Percentiles rank a stretch among this genome's conserved stretches.
Conservation (phyloP, 208 protist species). For the Histomonas meleagridis region DNA sequence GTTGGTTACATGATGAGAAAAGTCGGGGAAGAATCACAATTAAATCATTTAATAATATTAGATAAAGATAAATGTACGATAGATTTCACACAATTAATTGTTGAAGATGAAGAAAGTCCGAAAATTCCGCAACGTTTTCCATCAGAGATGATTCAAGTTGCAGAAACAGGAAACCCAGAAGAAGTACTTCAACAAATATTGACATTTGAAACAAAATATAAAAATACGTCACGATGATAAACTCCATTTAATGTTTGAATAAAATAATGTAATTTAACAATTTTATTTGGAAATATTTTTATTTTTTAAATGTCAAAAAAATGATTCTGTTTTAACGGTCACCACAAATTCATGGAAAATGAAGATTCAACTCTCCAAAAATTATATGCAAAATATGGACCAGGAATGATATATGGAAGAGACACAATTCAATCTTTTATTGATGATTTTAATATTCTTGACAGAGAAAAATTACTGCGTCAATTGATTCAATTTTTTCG, state of each 20-base stretch:
- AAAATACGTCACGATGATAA: too few species aligned
- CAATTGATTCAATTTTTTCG: neutral
- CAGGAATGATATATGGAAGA: neutral
- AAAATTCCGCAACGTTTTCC: constrained; percentile 2
- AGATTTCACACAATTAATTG: neutral
- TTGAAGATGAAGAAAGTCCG: neutral
- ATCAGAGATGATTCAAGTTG: neutral
- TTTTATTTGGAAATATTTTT: too few species aligned
- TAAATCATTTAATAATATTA: neutral
- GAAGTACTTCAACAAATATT: neutral
- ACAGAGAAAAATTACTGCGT: too few species aligned
- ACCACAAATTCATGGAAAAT: too few species aligned
- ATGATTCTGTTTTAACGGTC: too few species aligned
- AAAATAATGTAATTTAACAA: too few species aligned
- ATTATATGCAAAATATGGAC: neutral
- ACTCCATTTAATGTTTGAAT: too few species aligned
- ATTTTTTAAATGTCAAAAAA: too few species aligned
- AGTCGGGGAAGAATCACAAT: neutral
- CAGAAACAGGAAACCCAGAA: neutral
- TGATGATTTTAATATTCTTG: neutral
- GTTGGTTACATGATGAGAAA: neutral
- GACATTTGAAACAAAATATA: neutral
- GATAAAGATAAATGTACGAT: neutral
- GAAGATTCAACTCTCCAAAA: too few species aligned
- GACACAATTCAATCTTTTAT: neutral